Conservation (phyloP, 768 basidiomycete species). For the Boletus edulis region DNA sequence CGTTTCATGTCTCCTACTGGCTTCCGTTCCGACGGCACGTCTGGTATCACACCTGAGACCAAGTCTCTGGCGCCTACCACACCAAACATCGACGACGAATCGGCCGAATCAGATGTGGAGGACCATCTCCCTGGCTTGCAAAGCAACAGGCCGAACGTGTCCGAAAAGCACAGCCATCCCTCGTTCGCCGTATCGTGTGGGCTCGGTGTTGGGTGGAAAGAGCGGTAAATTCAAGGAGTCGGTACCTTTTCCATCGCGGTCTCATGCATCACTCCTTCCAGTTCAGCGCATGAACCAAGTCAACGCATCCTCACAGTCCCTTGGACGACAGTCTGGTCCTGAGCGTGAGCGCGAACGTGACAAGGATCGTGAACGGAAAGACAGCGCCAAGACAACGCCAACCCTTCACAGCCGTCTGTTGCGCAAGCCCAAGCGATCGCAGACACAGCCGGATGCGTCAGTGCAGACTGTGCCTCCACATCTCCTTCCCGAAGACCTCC, state of each 20-base stretch:
- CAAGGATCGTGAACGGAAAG: conserved; percentile 50
- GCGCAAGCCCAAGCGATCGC: conserved; percentile 68
- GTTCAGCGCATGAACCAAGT: conserved; percentile 50
- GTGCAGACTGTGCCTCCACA: conserved; percentile 63
- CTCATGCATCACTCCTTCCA: conserved; percentile 75
- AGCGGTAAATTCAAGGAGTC: conserved; percentile 41
- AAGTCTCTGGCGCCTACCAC: conserved; percentile 46
- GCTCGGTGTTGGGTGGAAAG: conserved; percentile 40
- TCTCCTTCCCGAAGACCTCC: conserved; percentile 84
- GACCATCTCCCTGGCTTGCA: conserved; percentile 42
- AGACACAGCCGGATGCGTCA: conserved; percentile 46
- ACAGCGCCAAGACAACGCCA: conserved; percentile 37
- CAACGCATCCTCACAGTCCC: conserved; percentile 67
- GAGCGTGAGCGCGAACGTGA: conserved; percentile 37
- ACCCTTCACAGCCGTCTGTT: conserved; percentile 47
- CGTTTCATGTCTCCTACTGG: conserved; percentile 78
- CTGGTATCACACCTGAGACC: conserved; percentile 39
- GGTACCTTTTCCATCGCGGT: conserved; percentile 77
- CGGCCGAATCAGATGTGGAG: conserved; percentile 70
- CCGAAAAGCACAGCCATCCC: conserved; percentile 66
- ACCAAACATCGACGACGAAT: conserved; percentile 72
- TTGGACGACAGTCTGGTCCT: conserved; percentile 67
- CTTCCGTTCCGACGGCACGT: conserved; percentile 47
- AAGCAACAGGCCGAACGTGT: conserved; percentile 20
- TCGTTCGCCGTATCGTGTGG: conserved; percentile 71